Conservation (phyloP, 2,329 filamentous ascomycete species). For the Cladosporium sp. region DNA sequence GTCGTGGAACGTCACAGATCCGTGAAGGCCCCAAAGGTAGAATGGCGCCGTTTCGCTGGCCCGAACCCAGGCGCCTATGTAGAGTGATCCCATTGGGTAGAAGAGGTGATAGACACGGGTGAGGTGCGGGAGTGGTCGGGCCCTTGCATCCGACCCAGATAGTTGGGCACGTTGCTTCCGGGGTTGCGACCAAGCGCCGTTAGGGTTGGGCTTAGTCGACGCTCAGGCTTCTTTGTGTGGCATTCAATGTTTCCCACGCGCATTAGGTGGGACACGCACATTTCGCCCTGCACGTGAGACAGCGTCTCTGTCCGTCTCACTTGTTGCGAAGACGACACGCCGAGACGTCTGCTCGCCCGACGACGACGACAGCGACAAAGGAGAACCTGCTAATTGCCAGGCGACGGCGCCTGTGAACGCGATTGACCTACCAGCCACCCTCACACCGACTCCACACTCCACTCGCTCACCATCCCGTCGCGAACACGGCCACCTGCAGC, state of each 20-base stretch:
- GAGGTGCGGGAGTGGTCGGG: neutral
- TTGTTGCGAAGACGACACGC: slow-evolving; percentile 12
- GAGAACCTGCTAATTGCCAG: neutral
- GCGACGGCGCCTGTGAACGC: neutral
- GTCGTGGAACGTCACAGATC: neutral
- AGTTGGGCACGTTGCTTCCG: slow-evolving; percentile 3
- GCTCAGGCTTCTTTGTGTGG: slow-evolving; percentile 5
- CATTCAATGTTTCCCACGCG: neutral
- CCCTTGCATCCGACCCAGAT: slow-evolving; percentile 17
- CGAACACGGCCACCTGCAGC: slow-evolving; percentile 13
- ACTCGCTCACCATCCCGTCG: neutral
- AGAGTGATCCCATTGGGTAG: neutral
- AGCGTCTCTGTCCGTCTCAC: slow-evolving; percentile 6
- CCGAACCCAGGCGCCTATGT: neutral
- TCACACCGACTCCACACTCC: slow-evolving; percentile 9
- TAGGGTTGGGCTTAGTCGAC: neutral
- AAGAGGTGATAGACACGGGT: slow-evolving; percentile 7
- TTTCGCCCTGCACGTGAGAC: slow-evolving; percentile 4
- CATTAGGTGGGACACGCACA: slow-evolving; percentile 1
- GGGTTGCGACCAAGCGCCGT: slow-evolving; percentile 1
- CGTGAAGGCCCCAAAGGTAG: neutral
- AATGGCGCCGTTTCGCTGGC: neutral
- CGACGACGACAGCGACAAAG: neutral
- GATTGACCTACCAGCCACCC: neutral
- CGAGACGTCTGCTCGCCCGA: neutral